Base-by-base conservation (phyloP, 192 early-diverging fungal genomes). In the Mortierella antarctica region DNA sequence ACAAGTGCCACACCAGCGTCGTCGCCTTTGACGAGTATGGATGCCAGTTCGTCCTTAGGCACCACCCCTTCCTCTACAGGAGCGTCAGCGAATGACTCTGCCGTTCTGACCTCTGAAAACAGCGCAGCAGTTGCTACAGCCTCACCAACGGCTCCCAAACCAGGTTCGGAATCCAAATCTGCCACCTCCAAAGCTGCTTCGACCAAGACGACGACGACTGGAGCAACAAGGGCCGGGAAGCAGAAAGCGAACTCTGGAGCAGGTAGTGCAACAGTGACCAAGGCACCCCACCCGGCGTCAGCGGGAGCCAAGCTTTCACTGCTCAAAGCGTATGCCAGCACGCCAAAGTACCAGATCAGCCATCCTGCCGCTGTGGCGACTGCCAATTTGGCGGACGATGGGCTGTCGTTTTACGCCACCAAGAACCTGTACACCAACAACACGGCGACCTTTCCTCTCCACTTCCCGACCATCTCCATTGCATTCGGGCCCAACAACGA, bases 401-500 rank as follows among this genome's bases (percentile, higher is more conserved):
- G 71, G 8, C 56, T 73, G 6, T 66, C 64, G n/a, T n/a, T 79
- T n/a, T 79, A 71, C 40, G 61, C 75, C 2, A 55, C 58, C 65
- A 79, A 71, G 41, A 79, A 71, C 17, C 57, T 66, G 18, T 80
- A 71, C 41, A 80, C 69, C 52, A 80, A 80, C 70, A 80, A 80
- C 53, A 80, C 77, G 15, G 77, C 77, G 14, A 80, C 77, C 0
- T 80, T 80, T 44, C 77, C 77, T 1, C 47, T 80, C 21, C 77
- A 80, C 42, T 80, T 80, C 23, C 77, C 77, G n/a, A 80, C 82
- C 6, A 82, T 72, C 44, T 85, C 84, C 12, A 79, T 85, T 56
- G 70, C 74, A 23, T 85, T 85, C 65, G 84, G 84, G 7, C 75
- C 80, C 7, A 76, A 76, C 52, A 80, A 80, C 41, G 75, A 74